phyloP scores from a whole-genome alignment of 768 basidiomycete species.

The Paxillus involutus region DNA sequence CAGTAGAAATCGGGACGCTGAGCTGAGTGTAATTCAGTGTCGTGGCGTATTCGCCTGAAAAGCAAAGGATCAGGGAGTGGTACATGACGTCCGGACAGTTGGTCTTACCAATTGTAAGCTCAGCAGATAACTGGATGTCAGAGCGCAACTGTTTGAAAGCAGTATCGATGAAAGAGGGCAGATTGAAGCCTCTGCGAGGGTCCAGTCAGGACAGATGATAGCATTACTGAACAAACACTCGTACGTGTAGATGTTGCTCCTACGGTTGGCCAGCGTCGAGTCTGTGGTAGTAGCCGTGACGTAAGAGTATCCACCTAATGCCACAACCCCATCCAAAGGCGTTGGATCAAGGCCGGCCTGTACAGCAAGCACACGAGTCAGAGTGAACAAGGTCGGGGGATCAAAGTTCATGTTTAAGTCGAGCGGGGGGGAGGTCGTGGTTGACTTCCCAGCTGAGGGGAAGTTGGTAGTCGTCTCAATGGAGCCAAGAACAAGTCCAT shows the following conservation, averaged over 20 bases:
- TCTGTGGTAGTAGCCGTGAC: slow-evolving; percentile 35
- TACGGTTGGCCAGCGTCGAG: slow-evolving; percentile 31
- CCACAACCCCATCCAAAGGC: slow-evolving; percentile 66
- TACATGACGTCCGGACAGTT: not conserved
- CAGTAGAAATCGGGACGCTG: slow-evolving; percentile 57
- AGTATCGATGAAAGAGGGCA: slow-evolving; percentile 59
- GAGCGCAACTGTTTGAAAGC: slow-evolving; percentile 67
- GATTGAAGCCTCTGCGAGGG: slow-evolving; percentile 51
- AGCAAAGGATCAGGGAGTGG: slow-evolving; percentile 3
- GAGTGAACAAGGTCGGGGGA: slow-evolving; percentile 65
- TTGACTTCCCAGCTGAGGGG: slow-evolving; percentile 48
- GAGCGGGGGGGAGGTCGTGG: slow-evolving; percentile 56
- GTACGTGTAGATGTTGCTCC: slow-evolving; percentile 56
- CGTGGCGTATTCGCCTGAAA: slow-evolving; percentile 60
- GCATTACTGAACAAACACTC: not conserved
- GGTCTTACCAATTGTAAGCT: slow-evolving; percentile 53
- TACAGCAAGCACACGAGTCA: slow-evolving; percentile 65
- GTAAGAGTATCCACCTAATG: slow-evolving; percentile 66
- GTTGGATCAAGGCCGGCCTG: slow-evolving; percentile 59
- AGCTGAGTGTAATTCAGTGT: slow-evolving; percentile 60
- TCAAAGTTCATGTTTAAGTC: slow-evolving; percentile 68
- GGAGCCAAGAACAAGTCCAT: slow-evolving; percentile 60
- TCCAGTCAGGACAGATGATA: not conserved
- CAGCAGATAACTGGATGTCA: slow-evolving; percentile 56
- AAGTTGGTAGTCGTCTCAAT: slow-evolving; percentile 58